Evolutionary conservation across 2,329 filamentous ascomycete species (phyloP).

Genomic region (Colletotrichum nymphaeae): DNA sequence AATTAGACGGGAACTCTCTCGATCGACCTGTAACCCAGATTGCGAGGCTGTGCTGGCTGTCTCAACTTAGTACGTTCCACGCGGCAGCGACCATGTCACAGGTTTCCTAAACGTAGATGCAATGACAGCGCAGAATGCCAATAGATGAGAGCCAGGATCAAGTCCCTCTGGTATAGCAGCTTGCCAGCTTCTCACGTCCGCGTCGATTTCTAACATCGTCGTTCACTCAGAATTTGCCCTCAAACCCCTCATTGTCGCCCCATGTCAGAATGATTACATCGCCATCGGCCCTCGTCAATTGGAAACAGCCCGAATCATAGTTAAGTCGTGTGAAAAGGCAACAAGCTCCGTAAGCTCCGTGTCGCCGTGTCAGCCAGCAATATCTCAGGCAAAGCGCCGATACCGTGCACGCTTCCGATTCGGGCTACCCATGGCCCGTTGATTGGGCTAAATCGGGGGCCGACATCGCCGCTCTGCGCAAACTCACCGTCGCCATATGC

Average conservation of each 20-base stretch:
- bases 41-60: not conserved
- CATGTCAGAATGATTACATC: not conserved
- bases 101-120: too few species aligned
- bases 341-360: not conserved
- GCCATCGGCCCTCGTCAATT: not conserved
- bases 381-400: not conserved
- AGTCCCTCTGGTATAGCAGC: not conserved
- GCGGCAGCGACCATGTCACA: not conserved
- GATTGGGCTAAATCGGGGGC: slow-evolving; percentile 1
- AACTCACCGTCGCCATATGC: not conserved
- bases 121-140: too few species aligned
- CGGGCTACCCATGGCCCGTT: not conserved
- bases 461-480: slow-evolving; percentile 18
- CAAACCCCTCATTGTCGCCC: not conserved
- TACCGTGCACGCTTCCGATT: not conserved
- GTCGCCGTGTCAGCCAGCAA: not conserved
- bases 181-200: not conserved
- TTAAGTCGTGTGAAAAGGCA: too few species aligned
- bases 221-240: not conserved
- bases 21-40: not conserved
- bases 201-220: not conserved
- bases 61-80: not conserved
- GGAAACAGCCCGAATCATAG: not conserved
- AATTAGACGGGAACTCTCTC: not conserved
- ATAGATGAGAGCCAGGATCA: too few species aligned